These are phyloP conservation scores for Tolypocladium ophioglossoides DNA, from an alignment of 2,329 filamentous ascomycete species.

Conservation along the genomic window DNA sequence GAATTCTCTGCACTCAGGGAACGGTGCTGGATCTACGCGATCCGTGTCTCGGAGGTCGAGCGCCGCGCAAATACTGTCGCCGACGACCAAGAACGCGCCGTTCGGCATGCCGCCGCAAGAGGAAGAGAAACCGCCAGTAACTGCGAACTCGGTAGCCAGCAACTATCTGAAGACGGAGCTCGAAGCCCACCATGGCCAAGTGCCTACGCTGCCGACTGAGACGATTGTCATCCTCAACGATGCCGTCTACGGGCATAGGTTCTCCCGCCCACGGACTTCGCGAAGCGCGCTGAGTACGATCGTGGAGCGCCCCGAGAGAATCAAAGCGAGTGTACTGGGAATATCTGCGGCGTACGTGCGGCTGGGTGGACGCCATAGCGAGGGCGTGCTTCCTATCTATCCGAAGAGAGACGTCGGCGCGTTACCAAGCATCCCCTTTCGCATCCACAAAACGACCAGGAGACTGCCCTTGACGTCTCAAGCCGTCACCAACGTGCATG, in stretches of 20 bases:
- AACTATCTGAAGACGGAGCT: slow-evolving; percentile 63
- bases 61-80: slow-evolving; percentile 32
- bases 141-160: slow-evolving; percentile 48
- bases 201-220: slow-evolving; percentile 34
- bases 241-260: slow-evolving; percentile 89
- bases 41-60: slow-evolving; percentile 38
- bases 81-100: slow-evolving; percentile 28
- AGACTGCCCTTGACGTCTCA: slow-evolving; percentile 60
- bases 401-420: slow-evolving; percentile 46
- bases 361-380: slow-evolving; percentile 70
- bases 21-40: slow-evolving; percentile 24
- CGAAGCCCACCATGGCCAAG: slow-evolving; percentile 43
- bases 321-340: slow-evolving; percentile 74
- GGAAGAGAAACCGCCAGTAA: slow-evolving; percentile 30
- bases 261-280: slow-evolving; percentile 69
- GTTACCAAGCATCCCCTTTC: slow-evolving; percentile 61
- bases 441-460: slow-evolving; percentile 71
- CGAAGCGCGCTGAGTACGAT: slow-evolving; percentile 65
- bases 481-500: slow-evolving; percentile 84
- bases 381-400: slow-evolving; percentile 56
- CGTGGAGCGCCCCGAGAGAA: slow-evolving; percentile 85
- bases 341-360: slow-evolving; percentile 81
- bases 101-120: slow-evolving; percentile 13
- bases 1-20: slow-evolving; percentile 43
- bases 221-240: slow-evolving; percentile 85